These are phyloP conservation scores for Pulveroboletus frians DNA, from an alignment of 768 basidiomycete genomes.

Conservation along the genomic window DNA sequence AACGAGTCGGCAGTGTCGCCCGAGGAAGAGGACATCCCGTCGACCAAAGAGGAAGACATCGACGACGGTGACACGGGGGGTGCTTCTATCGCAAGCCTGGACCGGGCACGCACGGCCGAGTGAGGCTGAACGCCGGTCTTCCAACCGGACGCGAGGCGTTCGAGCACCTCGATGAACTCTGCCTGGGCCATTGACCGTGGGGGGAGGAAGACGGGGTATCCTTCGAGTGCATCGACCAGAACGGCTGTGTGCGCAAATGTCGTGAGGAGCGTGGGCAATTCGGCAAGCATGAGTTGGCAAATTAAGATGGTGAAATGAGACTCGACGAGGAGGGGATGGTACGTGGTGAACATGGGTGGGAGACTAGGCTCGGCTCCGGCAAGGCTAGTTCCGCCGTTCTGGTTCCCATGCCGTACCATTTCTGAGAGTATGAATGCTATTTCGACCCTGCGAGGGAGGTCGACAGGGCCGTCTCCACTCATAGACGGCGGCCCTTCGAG, in stretches of 20 bases:
- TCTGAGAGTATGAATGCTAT: constrained; percentile 69
- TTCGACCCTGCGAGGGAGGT: constrained; percentile 52
- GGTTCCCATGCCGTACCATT: constrained; percentile 57
- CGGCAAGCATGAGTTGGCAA: constrained; percentile 71
- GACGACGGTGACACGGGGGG: constrained; percentile 21
- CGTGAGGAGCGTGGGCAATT: constrained; percentile 57
- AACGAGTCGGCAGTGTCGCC: constrained; percentile 16
- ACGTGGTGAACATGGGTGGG: constrained; percentile 75
- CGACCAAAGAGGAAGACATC: constrained; percentile 9
- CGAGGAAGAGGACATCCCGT: constrained; percentile 23
- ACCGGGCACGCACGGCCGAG: constrained; percentile 32
- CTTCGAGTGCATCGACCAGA: constrained; percentile 77
- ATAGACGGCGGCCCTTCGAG: constrained; percentile 42
- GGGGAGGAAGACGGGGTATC: constrained; percentile 83
- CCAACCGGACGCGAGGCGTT: constrained; percentile 78
- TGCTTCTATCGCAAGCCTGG: constrained; percentile 41
- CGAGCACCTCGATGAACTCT: constrained; percentile 81
- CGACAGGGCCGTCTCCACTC: constrained; percentile 18
- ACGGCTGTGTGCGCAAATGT: constrained; percentile 62
- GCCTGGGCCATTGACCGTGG: constrained; percentile 88
- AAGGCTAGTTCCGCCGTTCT: constrained; percentile 32
- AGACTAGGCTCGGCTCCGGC: constrained; percentile 33
- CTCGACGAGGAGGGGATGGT: constrained; percentile 86
- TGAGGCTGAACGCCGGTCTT: constrained; percentile 56
- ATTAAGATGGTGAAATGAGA: constrained; percentile 78